phyloP scores from a whole-genome alignment of 179 eudicot genomes.

The Beta corolliflora region DNA sequence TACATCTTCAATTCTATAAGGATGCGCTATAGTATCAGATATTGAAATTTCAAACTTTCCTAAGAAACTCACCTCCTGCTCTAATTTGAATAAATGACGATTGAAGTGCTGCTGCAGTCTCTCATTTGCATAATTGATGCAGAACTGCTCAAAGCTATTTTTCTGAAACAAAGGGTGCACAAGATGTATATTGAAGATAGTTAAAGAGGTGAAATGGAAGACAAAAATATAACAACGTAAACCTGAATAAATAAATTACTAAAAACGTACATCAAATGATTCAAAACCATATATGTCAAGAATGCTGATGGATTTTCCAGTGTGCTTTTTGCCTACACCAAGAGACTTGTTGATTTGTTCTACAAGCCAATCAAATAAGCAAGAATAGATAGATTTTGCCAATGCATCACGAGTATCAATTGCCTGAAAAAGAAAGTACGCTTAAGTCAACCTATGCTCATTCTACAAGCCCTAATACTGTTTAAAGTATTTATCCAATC shows the following conservation, averaged over 20 bases:
- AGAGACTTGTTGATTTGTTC: constrained; percentile 93
- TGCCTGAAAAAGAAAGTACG: constrained; percentile 56
- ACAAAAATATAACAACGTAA: constrained; percentile 2
- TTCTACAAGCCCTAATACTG: neutral
- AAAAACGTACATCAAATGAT: constrained; percentile 79
- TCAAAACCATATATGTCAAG: constrained; percentile 99
- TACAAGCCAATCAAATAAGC: constrained; percentile 98
- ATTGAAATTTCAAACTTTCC: constrained; percentile 6
- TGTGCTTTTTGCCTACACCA: constrained; percentile 79
- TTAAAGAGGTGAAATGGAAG: constrained; percentile 10
- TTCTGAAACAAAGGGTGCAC: constrained; percentile 44
- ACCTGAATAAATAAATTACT: constrained; percentile 1
- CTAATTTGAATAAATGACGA: constrained; percentile 92
- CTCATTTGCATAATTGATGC: constrained; percentile 99
- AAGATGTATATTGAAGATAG: constrained; percentile 9
- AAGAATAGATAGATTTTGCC: constrained; percentile 89
- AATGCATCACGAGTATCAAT: constrained; percentile 91
- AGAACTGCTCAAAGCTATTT: constrained; percentile 98
- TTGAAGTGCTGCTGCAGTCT: constrained; percentile 97
- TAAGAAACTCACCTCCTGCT: constrained; percentile 72
- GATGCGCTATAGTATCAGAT: neutral
- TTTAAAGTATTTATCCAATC: neutral
- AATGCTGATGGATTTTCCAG: constrained; percentile 96
- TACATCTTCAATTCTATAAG: neutral
- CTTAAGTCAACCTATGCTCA: constrained; percentile 20